Evolutionary conservation across 306 rosid species (phyloP).

Genomic region (Malus fusca): DNA sequence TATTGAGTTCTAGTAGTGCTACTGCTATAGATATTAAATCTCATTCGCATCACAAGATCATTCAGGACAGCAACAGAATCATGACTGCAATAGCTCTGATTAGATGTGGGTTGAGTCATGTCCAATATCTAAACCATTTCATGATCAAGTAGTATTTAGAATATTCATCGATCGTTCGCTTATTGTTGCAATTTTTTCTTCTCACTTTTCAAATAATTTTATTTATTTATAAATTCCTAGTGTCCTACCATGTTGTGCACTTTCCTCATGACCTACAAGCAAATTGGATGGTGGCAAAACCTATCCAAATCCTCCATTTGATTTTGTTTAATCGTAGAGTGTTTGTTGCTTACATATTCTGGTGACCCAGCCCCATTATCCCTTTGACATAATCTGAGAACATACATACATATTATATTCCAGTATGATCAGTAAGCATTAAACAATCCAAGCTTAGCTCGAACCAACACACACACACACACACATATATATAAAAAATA

Average conservation of each 20-base stretch:
- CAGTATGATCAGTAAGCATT: neutral
- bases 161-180: neutral
- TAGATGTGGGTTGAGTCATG: neutral
- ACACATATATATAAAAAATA: too few species aligned
- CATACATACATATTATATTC: neutral
- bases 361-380: neutral
- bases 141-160: neutral
- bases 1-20: neutral
- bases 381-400: neutral
- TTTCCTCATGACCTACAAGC: neutral
- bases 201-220: neutral
- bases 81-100: neutral
- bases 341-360: neutral
- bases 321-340: neutral
- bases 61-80: neutral
- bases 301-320: neutral
- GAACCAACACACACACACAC: too few species aligned
- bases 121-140: neutral
- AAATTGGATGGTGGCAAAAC: conserved; percentile 3
- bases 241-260: conserved; percentile 3
- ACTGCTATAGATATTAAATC: neutral
- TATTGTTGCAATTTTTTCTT: neutral
- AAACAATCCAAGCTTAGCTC: neutral
- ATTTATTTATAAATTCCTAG: neutral
- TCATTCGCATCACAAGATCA: neutral